These are phyloP conservation scores for Amanita pseudoporphyria DNA, from an alignment of 768 basidiomycete species.

Conservation along the genomic window DNA sequence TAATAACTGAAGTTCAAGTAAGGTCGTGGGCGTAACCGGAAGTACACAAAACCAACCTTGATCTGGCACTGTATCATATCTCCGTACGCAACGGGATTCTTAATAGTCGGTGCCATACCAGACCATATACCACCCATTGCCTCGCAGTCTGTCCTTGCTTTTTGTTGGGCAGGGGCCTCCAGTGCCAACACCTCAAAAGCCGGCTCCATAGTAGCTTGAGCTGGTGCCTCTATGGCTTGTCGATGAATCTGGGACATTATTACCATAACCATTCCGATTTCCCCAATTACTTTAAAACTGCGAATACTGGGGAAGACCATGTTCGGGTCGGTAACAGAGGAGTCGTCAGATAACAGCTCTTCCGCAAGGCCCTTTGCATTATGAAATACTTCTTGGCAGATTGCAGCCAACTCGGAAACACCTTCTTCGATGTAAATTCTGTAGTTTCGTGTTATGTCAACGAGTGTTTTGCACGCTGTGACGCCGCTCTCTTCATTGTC, in stretches of 20 bases:
- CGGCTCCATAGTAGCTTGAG: slow-evolving; percentile 64
- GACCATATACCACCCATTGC: slow-evolving; percentile 78
- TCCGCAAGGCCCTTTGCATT: slow-evolving; percentile 67
- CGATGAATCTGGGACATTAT: slow-evolving; percentile 82
- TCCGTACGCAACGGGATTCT: slow-evolving; percentile 62
- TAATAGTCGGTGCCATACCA: slow-evolving; percentile 70
- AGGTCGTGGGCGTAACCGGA: neutral
- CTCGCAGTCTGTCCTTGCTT: slow-evolving; percentile 68
- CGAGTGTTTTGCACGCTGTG: slow-evolving; percentile 82
- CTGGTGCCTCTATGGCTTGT: slow-evolving; percentile 48
- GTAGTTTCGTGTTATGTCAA: slow-evolving; percentile 79
- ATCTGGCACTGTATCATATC: slow-evolving; percentile 87
- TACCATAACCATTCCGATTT: slow-evolving; percentile 88
- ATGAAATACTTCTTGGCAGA: slow-evolving; percentile 70
- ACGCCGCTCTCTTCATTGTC: slow-evolving; percentile 98
- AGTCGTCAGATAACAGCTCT: slow-evolving; percentile 66
- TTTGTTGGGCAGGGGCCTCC: slow-evolving; percentile 73
- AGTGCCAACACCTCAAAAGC: slow-evolving; percentile 72
- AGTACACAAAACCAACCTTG: slow-evolving; percentile 47
- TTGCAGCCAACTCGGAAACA: slow-evolving; percentile 67
- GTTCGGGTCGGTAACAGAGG: slow-evolving; percentile 43
- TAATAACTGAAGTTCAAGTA: slow-evolving; percentile 50
- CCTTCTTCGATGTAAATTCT: slow-evolving; percentile 63
- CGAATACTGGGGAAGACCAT: slow-evolving; percentile 58
- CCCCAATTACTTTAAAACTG: slow-evolving; percentile 91